phyloP scores from a whole-genome alignment of 331 rosid species.

The Prunus yedoensis region DNA sequence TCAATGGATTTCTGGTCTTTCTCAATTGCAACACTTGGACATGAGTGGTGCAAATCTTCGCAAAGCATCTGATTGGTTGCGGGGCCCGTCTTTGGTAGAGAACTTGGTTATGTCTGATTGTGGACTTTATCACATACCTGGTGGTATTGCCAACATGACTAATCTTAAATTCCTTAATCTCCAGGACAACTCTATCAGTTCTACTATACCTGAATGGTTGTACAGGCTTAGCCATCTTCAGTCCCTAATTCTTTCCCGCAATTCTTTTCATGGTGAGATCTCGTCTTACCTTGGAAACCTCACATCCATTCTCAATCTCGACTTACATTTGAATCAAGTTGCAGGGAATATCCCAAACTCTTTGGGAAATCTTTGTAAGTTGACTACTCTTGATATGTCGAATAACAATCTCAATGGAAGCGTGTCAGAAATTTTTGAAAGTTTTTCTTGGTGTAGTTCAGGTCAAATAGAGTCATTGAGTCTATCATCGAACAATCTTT shows the following conservation, averaged over 20 bases:
- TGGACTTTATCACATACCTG: background rate
- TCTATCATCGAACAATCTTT: accelerated
- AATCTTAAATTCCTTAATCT: background rate
- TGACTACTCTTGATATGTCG: background rate
- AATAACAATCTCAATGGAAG: accelerated
- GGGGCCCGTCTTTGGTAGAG: background rate
- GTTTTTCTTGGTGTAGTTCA: too few relatives aligned
- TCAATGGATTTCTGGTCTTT: background rate
- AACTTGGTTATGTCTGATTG: accelerated
- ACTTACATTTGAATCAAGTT: too few relatives aligned
- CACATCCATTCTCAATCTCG: too few relatives aligned
- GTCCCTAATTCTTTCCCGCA: accelerated
- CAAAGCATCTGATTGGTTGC: background rate
- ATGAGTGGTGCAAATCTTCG: background rate
- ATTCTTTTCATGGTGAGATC: background rate
- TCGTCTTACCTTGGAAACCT: too few relatives aligned
- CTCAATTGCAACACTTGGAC: background rate
- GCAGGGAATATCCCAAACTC: too few relatives aligned
- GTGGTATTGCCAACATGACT: background rate
- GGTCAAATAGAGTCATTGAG: accelerated
- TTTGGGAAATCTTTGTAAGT: background rate
- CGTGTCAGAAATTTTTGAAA: background rate
- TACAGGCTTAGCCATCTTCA: background rate
- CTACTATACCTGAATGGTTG: background rate
- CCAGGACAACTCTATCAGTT: accelerated